A percentile compares a stretch with the other conserved stretches of the same genome.
Evolutionary conservation across 2,329 filamentous ascomycete genomes (phyloP).

Genomic region (Scedosporium boydii): DNA sequence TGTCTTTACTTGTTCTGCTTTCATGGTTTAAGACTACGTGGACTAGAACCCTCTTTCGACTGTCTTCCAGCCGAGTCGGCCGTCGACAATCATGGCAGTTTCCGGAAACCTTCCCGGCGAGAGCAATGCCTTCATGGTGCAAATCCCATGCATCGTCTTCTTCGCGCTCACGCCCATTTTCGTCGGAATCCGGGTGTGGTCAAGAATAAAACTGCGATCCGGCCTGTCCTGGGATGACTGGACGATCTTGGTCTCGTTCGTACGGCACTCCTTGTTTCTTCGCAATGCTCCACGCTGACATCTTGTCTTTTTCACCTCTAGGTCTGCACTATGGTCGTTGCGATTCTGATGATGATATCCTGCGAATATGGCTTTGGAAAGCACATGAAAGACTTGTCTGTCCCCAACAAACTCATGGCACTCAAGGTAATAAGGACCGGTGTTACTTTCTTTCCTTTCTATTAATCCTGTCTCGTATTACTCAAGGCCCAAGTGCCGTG

Average conservation of each 20-base stretch:
- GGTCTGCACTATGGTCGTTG: constrained; percentile 25
- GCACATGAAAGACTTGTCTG: constrained; percentile 25
- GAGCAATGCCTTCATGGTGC: constrained; percentile 27
- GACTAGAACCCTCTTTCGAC: too few relatives aligned
- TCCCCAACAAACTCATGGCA: constrained; percentile 23
- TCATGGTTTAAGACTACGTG: too few relatives aligned
- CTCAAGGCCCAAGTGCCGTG: too few relatives aligned
- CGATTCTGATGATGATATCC: constrained; percentile 28
- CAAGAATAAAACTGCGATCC: constrained; percentile 24
- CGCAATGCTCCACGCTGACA: too few relatives aligned
- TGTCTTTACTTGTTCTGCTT: too few relatives aligned
- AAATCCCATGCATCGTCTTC: constrained; percentile 30
- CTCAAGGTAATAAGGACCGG: constrained; percentile 20
- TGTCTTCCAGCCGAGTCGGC: neutral
- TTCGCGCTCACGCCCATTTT: constrained; percentile 31
- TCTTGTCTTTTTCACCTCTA: constrained; percentile 9
- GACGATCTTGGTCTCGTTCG: constrained; percentile 31
- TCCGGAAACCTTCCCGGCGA: constrained; percentile 20
- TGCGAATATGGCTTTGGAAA: constrained; percentile 32
- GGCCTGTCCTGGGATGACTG: constrained; percentile 31
- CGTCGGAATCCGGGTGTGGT: constrained; percentile 28
- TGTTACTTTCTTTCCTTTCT: neutral
- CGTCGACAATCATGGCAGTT: constrained; percentile 12
- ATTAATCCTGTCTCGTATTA: neutral
- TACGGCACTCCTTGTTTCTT: constrained; percentile 10